These are phyloP conservation scores for Cryptosporidium baileyi DNA, from an alignment of 169 alveolate species.

Conservation along the genomic window DNA sequence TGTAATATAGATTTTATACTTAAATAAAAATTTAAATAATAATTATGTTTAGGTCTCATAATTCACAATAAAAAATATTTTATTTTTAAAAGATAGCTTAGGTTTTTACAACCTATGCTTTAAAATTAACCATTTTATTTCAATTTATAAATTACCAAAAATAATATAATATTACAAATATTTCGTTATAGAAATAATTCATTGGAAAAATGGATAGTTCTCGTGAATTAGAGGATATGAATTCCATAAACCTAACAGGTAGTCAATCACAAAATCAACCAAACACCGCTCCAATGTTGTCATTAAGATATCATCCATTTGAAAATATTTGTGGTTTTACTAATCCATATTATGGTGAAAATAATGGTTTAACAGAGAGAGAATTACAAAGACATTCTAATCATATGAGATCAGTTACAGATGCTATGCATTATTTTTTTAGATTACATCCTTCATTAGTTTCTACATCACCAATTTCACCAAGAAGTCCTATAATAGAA, in stretches of 20 bases:
- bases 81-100: too few species aligned
- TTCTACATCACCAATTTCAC: slow-evolving; percentile 1
- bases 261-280: neutral
- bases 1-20: neutral
- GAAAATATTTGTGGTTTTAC: slow-evolving; percentile 65
- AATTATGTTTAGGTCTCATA: too few species aligned
- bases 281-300: slow-evolving; percentile 33
- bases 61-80: too few species aligned
- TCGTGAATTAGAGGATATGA: neutral
- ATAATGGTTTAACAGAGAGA: slow-evolving; percentile 11
- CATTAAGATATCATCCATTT: slow-evolving; percentile 61
- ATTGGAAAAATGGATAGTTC: neutral
- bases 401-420: slow-evolving; percentile 68
- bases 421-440: slow-evolving; percentile 60
- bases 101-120: too few species aligned
- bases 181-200: neutral
- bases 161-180: neutral
- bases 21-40: neutral
- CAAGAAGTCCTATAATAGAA: slow-evolving; percentile 3
- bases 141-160: too few species aligned
- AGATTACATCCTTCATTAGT: neutral
- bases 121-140: too few species aligned
- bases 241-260: neutral
- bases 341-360: slow-evolving; percentile 56
- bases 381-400: slow-evolving; percentile 40